A percentile compares a stretch with the other conserved stretches of the same genome.
Evolutionary conservation across 305 asterid species (phyloP).

Genomic region (Fraxinus platypoda): DNA sequence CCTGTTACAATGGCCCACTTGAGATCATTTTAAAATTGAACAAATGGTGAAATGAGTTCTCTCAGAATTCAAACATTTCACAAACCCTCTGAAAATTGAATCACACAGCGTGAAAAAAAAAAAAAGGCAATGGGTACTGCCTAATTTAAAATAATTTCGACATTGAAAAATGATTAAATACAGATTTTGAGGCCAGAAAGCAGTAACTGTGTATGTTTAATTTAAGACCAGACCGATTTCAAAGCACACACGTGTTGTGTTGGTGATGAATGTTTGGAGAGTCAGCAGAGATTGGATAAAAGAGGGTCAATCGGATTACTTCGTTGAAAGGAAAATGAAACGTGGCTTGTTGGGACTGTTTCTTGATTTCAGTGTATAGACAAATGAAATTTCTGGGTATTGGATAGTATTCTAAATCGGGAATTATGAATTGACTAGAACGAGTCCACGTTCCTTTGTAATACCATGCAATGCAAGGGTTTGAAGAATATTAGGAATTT

Average conservation of each 20-base stretch:
- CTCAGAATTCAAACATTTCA: constrained; percentile 10
- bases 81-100: constrained; percentile 12
- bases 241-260: constrained; percentile 38
- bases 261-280: constrained; percentile 10
- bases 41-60: constrained; percentile 18
- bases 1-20: constrained; percentile 44
- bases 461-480: no score
- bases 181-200: neutral
- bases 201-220: constrained; percentile 23
- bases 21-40: constrained; percentile 21
- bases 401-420: neutral
- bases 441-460: neutral
- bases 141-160: no score
- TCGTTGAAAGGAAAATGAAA: neutral
- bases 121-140: no score
- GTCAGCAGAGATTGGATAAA: neutral
- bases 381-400: constrained; percentile 3
- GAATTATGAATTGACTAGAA: neutral
- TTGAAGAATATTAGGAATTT: neutral
- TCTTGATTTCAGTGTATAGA: neutral
- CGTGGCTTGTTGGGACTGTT: neutral
- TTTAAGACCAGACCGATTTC: constrained; percentile 11
- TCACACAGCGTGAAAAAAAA: no score
- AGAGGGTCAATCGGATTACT: neutral
- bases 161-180: neutral